These are phyloP conservation scores for Tricholoma matsutake DNA, from an alignment of 768 basidiomycete species.

Conservation along the genomic window DNA sequence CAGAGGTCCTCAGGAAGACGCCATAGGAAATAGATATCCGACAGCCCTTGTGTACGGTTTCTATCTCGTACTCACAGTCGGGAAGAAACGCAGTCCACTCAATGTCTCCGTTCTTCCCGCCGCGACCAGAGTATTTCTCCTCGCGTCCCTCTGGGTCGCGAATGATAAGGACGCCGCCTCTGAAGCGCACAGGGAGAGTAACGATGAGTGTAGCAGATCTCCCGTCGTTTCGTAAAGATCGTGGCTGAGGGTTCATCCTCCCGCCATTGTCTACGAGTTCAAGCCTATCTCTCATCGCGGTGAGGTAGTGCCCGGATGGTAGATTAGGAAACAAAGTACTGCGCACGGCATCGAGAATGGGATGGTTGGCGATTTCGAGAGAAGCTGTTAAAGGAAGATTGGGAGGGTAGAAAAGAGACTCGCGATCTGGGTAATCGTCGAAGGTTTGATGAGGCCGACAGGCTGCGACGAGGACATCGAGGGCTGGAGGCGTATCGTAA, in stretches of 20 bases:
- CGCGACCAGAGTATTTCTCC: constrained; percentile 62
- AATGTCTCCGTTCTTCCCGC: constrained; percentile 61
- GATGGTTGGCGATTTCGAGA: constrained; percentile 78
- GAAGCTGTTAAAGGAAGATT: constrained; percentile 72
- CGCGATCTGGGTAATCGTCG: constrained; percentile 54
- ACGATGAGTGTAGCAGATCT: constrained; percentile 71
- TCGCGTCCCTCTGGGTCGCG: constrained; percentile 51
- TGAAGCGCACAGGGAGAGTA: constrained; percentile 71
- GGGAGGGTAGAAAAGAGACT: constrained; percentile 70
- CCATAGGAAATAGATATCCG: constrained; percentile 69
- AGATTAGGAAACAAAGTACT: constrained; percentile 70
- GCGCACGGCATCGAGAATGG: constrained; percentile 75
- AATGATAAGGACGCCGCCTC: constrained; percentile 63
- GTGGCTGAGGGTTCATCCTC: constrained; percentile 53
- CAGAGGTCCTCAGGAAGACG: constrained; percentile 67
- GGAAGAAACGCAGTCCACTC: constrained; percentile 78
- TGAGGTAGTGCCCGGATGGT: constrained; percentile 67
- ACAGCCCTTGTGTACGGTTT: constrained; percentile 68
- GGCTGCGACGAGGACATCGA: constrained; percentile 74
- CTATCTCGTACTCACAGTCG: constrained; percentile 75
- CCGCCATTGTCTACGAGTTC: constrained; percentile 66
- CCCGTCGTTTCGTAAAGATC: constrained; percentile 55
- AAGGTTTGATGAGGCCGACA: constrained; percentile 63
- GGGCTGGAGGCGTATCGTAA: constrained; percentile 69
- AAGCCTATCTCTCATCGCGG: constrained; percentile 62